Conservation (phyloP, 768 basidiomycete species). For the Leccinum longicurvipes region DNA sequence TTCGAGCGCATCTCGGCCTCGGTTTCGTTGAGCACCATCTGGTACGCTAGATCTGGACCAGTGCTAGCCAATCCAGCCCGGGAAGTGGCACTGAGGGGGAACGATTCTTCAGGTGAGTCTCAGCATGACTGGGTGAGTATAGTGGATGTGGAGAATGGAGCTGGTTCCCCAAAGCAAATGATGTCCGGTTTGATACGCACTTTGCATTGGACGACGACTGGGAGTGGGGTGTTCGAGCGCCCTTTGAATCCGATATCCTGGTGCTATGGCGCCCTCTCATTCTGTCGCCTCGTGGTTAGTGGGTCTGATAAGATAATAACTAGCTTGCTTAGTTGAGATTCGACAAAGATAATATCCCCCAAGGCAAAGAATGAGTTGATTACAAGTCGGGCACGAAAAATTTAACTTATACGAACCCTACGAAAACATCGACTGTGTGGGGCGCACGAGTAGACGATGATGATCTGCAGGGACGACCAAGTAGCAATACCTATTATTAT, state of each 20-base stretch:
- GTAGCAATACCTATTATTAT: conserved; percentile 36
- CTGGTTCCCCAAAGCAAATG: conserved; percentile 51
- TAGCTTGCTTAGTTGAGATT: not conserved
- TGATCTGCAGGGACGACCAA: conserved; percentile 50
- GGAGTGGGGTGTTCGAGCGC: conserved; percentile 14
- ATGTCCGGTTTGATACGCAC: not conserved
- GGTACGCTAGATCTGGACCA: too few species aligned
- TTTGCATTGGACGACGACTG: not conserved
- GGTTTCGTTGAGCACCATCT: too few species aligned
- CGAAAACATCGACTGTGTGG: conserved; percentile 42
- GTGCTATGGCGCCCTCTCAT: not conserved
- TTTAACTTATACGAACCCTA: conserved; percentile 23
- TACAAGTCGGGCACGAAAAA: not conserved
- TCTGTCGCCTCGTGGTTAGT: not conserved
- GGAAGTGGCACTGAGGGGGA: too few species aligned
- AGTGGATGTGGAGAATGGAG: conserved; percentile 52
- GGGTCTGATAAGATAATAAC: not conserved
- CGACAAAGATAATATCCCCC: not conserved
- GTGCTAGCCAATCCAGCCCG: too few species aligned
- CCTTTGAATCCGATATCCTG: not conserved
- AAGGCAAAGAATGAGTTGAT: not conserved
- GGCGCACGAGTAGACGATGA: conserved; percentile 54
- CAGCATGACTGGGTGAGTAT: conserved; percentile 50
- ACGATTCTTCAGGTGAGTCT: too few species aligned
- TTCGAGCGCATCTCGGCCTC: too few species aligned